Evolutionary conservation across 257 asterid species (phyloP), one percentile per base, ranked within the genome.

Genomic region (Jasminum sambac): DNA sequence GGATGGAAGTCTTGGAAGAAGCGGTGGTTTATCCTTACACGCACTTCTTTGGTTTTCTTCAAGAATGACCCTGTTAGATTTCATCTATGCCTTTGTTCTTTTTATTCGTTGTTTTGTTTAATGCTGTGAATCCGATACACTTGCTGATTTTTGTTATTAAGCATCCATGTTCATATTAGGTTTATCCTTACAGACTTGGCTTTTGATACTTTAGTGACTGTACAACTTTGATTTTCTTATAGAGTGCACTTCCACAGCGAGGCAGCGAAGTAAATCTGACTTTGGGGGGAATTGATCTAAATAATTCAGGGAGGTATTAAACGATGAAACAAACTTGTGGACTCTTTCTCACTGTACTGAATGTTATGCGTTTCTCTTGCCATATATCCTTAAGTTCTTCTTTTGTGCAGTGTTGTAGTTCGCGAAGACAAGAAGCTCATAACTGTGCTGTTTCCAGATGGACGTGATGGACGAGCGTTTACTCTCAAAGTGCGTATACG

Each of bases 1-100:
- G 96, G 98, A 55, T 89, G 98, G 98, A 92, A 85, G 86, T 89
- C 96, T 42, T 92, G 98, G 98, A 92, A 92, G 84, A 92, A 86
- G 79, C 88, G 98, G 14, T 92, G 96, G 98, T 92, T 92, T 76
- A 90, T 92, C 83, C 96, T 92, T 46, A 92, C 96, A 10, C 96
- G 96, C 43, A 88, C 96, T 73, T 92, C 98, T 19, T 81, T 92
- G 91, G 96, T 92, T 67, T 89, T 90, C 83, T 90, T 92, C 91
- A 92, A 92, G 90, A 92, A 86, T 70, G 96, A 92, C 62, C 96
- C 98, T 67, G 63, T 78, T 39, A 39, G 74, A 66, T 71, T 78
- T 57, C 50, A 25, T 24, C 59, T 64, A 66, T 39, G 43, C 74
- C 30, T 71, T 74, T 36, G 41, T 39, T 44, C 17, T 44, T 17